Conservation (phyloP, 768 basidiomycete genomes). For the Auricularia cornea region DNA sequence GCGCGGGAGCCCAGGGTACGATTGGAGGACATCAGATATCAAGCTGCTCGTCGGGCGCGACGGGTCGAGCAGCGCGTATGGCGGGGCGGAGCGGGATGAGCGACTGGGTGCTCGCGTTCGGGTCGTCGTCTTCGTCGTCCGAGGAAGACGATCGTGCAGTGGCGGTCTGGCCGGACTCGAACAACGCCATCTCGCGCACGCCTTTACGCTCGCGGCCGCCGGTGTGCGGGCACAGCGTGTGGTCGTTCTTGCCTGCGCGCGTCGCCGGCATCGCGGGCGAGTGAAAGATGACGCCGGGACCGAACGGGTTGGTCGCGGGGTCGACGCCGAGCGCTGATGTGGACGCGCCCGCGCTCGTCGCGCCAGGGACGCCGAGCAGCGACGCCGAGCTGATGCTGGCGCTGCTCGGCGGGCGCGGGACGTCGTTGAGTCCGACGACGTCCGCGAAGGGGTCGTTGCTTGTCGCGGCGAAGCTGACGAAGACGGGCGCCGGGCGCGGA, state of each 20-base stretch:
- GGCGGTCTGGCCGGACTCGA: slow-evolving; percentile 75
- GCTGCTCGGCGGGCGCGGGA: neutral
- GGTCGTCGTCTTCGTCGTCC: neutral
- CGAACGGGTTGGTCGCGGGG: slow-evolving; percentile 43
- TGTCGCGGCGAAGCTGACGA: neutral
- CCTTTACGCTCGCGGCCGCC: slow-evolving; percentile 34
- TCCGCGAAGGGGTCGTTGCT: neutral
- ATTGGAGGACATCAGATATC: slow-evolving; percentile 76
- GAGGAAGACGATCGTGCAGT: neutral
- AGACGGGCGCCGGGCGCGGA: neutral
- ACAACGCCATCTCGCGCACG: slow-evolving; percentile 80
- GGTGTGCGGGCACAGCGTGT: slow-evolving; percentile 21
- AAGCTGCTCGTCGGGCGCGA: slow-evolving; percentile 37
- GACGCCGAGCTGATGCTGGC: neutral
- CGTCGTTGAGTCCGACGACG: neutral
- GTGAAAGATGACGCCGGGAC: slow-evolving; percentile 52
- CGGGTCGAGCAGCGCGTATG: neutral
- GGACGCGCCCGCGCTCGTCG: neutral
- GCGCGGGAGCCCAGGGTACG: slow-evolving; percentile 68
- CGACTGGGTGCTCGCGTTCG: neutral
- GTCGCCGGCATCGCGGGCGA: slow-evolving; percentile 38
- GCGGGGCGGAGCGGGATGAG: neutral
- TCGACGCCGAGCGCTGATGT: neutral
- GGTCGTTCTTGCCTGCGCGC: neutral
- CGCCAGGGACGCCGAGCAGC: neutral